These are phyloP conservation scores for Umbellularia californica DNA, from an alignment of 164 flowering plant species.

Conservation along the genomic window DNA sequence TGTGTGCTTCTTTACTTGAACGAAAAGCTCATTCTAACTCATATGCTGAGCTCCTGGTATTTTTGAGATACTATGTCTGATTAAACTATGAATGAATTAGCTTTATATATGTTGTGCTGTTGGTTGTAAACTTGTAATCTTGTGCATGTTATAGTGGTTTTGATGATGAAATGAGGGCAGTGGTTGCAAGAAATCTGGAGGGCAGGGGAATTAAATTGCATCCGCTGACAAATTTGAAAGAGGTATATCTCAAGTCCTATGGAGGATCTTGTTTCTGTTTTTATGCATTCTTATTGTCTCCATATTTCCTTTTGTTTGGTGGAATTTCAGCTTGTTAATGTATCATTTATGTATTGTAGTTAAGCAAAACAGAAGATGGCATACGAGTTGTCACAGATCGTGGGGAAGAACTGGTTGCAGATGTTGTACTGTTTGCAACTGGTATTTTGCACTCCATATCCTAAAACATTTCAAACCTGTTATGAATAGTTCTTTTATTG, in stretches of 20 bases:
- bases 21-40: no score
- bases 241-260: slow-evolving; percentile 38
- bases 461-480: not conserved
- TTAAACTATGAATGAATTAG: no score
- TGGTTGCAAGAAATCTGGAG: slow-evolving; percentile 84
- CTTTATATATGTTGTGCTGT: no score
- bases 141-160: slow-evolving; percentile 58
- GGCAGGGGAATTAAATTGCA: slow-evolving; percentile 89
- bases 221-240: slow-evolving; percentile 55
- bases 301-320: not conserved
- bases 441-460: slow-evolving; percentile 43
- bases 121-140: no score
- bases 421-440: slow-evolving; percentile 92
- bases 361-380: slow-evolving; percentile 73
- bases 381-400: slow-evolving; percentile 75
- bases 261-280: not conserved
- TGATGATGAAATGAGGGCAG: slow-evolving; percentile 95
- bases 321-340: not conserved
- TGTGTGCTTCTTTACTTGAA: no score
- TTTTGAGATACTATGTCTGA: no score
- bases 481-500: not conserved
- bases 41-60: no score
- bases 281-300: not conserved
- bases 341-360: slow-evolving; percentile 30
- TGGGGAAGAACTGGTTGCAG: slow-evolving; percentile 80